Percentiles rank a stretch among this genome's conserved stretches.
phyloP scores from a whole-genome alignment of 2,329 filamentous ascomycete species.

The Aspergillus oerlinghausenensis region DNA sequence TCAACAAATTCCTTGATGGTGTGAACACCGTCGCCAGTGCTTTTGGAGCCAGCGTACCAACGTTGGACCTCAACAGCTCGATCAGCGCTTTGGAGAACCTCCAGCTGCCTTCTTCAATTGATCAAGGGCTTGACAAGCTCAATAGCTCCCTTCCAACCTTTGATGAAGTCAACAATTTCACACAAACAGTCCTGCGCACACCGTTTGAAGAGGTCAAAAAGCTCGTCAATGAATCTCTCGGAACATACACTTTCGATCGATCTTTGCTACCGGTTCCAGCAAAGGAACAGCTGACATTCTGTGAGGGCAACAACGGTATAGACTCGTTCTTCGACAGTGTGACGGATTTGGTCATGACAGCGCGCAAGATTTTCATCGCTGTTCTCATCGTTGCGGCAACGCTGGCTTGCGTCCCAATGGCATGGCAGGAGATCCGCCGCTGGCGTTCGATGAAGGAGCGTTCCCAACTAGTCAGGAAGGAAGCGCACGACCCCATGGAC shows the following conservation, averaged over 20 bases:
- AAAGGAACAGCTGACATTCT: conserved; percentile 81
- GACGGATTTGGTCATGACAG: conserved; percentile 60
- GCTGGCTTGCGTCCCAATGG: conserved; percentile 71
- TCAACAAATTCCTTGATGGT: conserved; percentile 48
- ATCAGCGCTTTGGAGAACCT: conserved; percentile 66
- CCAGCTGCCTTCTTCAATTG: conserved; percentile 63
- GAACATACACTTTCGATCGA: conserved; percentile 72
- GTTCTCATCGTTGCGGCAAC: conserved; percentile 68
- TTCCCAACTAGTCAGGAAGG: conserved; percentile 59
- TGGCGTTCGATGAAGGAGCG: conserved; percentile 70
- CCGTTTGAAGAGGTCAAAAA: conserved; percentile 79
- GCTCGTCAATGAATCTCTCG: conserved; percentile 66
- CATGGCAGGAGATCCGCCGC: conserved; percentile 70
- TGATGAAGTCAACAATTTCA: conserved; percentile 75
- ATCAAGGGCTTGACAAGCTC: conserved; percentile 64
- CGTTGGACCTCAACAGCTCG: conserved; percentile 61
- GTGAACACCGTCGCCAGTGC: conserved; percentile 56
- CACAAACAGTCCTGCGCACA: conserved; percentile 65
- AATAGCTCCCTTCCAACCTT: conserved; percentile 81
- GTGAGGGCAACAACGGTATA: conserved; percentile 77
- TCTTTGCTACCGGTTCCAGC: conserved; percentile 74
- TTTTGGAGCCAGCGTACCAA: conserved; percentile 45
- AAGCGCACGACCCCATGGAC: conserved; percentile 76
- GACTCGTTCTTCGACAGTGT: conserved; percentile 77
- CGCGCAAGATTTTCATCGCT: conserved; percentile 71